Conservation (phyloP, 2,329 filamentous ascomycete species). For the Claviceps fusiformis region DNA sequence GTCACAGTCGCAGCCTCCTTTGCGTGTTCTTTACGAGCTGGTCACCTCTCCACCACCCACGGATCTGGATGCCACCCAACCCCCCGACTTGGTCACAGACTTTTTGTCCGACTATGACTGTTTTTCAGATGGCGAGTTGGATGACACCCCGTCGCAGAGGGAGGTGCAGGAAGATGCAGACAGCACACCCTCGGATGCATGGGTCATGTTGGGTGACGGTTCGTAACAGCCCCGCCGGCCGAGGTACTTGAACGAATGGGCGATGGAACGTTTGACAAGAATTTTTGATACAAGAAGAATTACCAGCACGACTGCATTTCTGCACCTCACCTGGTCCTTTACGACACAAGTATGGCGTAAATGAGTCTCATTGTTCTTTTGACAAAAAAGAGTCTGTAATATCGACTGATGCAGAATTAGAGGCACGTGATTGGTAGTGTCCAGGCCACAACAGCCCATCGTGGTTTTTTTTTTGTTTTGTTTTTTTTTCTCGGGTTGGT, state of each 20-base stretch:
- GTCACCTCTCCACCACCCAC: slow-evolving; percentile 18
- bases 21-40: slow-evolving; percentile 28
- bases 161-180: slow-evolving; percentile 17
- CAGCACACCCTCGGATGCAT: slow-evolving; percentile 19
- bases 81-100: slow-evolving; percentile 22
- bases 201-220: slow-evolving; percentile 32
- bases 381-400: too few species aligned
- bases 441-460: too few species aligned
- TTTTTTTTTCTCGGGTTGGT: too few species aligned
- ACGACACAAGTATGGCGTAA: too few species aligned
- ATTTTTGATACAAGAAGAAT: background rate
- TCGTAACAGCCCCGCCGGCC: slow-evolving; percentile 25
- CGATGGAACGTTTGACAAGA: too few species aligned
- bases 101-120: slow-evolving; percentile 23
- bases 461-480: too few species aligned
- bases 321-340: too few species aligned
- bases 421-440: too few species aligned
- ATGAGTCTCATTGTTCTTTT: too few species aligned
- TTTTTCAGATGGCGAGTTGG: slow-evolving; percentile 23
- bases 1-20: slow-evolving; percentile 14
- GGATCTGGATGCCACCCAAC: slow-evolving; percentile 22
- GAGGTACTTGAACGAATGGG: too few species aligned
- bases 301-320: too few species aligned
- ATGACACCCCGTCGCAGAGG: slow-evolving; percentile 17
- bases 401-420: too few species aligned